Evolutionary conservation across 2,329 filamentous ascomycete genomes (phyloP).

Genomic region (Aureobasidium sp.): DNA sequence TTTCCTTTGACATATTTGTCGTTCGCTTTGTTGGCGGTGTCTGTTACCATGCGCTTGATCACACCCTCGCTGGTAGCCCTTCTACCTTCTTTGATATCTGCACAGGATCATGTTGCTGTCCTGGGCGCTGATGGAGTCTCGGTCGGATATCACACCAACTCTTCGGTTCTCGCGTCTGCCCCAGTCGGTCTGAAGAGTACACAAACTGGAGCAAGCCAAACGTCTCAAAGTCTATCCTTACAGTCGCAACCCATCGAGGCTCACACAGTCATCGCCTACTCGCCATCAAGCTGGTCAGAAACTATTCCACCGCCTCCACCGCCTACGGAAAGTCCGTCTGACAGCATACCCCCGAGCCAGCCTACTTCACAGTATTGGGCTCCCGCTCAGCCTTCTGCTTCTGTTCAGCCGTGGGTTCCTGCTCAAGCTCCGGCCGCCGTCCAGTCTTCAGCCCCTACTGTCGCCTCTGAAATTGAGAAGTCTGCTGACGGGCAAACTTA

Average conservation of each 20-base stretch:
- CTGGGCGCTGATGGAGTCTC: background rate
- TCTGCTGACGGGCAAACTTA: background rate
- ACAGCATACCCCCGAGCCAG: background rate
- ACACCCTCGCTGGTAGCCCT: background rate
- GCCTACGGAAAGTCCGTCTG: background rate
- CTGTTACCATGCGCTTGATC: background rate
- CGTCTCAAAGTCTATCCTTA: background rate
- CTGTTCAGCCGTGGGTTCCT: background rate
- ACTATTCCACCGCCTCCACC: background rate
- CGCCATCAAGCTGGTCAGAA: background rate
- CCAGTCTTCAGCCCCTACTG: background rate
- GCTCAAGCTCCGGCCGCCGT: background rate
- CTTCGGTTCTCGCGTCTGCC: background rate
- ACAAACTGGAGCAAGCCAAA: background rate
- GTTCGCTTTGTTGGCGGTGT: background rate
- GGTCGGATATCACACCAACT: background rate
- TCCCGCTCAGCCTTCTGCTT: background rate
- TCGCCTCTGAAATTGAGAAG: background rate
- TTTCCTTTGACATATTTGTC: background rate
- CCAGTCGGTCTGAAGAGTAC: background rate
- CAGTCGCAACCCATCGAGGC: background rate
- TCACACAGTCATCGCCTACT: background rate
- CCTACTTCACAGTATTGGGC: background rate
- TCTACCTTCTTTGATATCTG: background rate
- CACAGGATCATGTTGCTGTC: background rate